Conservation (phyloP, 768 basidiomycete genomes). For the Mycena leptocephala region DNA sequence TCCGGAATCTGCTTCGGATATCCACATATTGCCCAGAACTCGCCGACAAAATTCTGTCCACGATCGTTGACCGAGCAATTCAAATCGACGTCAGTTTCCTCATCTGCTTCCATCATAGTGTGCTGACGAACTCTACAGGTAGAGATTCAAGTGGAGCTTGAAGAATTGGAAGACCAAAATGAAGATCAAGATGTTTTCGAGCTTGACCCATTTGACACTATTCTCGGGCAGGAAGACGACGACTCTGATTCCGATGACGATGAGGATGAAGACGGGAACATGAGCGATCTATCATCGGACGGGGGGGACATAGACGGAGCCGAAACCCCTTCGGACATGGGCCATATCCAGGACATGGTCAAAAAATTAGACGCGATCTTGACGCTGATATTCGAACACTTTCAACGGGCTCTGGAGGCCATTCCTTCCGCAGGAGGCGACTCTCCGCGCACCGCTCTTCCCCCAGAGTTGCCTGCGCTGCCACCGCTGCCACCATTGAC, state of each 20-base stretch:
- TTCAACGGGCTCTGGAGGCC: constrained; percentile 66
- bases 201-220: constrained; percentile 89
- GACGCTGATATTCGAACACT: constrained; percentile 88
- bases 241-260: constrained; percentile 70
- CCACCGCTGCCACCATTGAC: constrained; percentile 49
- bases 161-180: constrained; percentile 78
- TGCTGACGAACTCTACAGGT: constrained; percentile 65
- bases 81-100: constrained; percentile 90
- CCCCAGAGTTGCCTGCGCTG: constrained; percentile 52
- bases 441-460: constrained; percentile 30
- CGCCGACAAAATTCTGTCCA: constrained; percentile 85
- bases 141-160: constrained; percentile 96
- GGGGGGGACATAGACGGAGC: constrained; percentile 56
- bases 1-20: constrained; percentile 89
- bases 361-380: constrained; percentile 93
- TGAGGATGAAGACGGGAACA: constrained; percentile 66
- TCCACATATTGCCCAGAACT: constrained; percentile 93
- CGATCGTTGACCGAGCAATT: constrained; percentile 94
- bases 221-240: constrained; percentile 82
- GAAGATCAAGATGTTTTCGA: constrained; percentile 78
- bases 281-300: constrained; percentile 87
- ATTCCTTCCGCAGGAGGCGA: constrained; percentile 38
- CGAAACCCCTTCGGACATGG: constrained; percentile 71
- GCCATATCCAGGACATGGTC: constrained; percentile 89
- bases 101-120: not conserved